phyloP scores from a whole-genome alignment of 192 early-diverging fungal genomes.

The Backusella tarrabulga region DNA sequence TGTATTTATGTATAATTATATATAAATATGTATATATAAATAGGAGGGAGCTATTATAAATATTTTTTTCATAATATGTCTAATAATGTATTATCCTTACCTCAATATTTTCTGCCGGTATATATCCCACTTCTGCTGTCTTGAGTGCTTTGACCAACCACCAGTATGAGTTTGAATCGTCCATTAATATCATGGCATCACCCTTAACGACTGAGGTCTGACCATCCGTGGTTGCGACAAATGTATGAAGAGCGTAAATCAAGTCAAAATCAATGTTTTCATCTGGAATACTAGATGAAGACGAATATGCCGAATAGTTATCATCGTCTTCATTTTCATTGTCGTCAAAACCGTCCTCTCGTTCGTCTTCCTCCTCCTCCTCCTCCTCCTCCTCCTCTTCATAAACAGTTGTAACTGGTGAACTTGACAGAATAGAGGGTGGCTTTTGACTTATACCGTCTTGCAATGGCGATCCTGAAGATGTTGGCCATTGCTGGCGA shows the following conservation, averaged over 20 bases:
- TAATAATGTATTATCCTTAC: conserved; percentile 29
- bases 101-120: conserved; percentile 86
- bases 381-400: conserved; percentile 26
- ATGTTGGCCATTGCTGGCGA: conserved; percentile 17
- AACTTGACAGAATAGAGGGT: background rate
- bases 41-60: background rate
- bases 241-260: conserved; percentile 81
- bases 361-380: conserved; percentile 7
- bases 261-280: conserved; percentile 67
- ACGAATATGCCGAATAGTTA: conserved; percentile 19
- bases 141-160: conserved; percentile 63
- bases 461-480: background rate
- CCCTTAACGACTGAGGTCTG: conserved; percentile 76
- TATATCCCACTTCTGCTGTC: conserved; percentile 72
- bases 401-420: conserved; percentile 8
- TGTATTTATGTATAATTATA: background rate
- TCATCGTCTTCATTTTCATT: conserved; percentile 23
- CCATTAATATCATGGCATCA: conserved; percentile 69
- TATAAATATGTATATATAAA: background rate
- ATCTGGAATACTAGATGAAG: conserved; percentile 40
- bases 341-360: background rate
- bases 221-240: conserved; percentile 78
- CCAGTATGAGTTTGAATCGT: conserved; percentile 84
- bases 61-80: background rate
- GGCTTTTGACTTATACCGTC: background rate